Base-by-base conservation (phyloP, 164 flowering plant species). In the Chimonanthus salicifolius region DNA sequence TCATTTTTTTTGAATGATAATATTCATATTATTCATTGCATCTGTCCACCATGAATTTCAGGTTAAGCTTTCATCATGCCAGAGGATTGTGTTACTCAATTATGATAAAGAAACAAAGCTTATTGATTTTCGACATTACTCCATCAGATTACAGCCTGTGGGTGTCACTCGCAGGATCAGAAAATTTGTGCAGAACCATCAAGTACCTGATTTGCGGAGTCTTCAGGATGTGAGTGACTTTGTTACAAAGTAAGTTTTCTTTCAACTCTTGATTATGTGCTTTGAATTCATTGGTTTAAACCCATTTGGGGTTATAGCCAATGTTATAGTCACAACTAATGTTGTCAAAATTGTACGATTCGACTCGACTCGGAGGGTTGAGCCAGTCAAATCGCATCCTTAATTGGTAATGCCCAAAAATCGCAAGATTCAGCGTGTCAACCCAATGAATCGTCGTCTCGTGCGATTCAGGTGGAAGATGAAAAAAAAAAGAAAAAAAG, bases 161-260 rank as follows among this genome's bases (percentile, higher is more conserved):
- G 97, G 96, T 74, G 98, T 93, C 46, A 88, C 97, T 3, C 90
- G 93, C 1, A 88, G 89, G 81, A 69, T 92, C 67, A 87, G 93
- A 78, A 92, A 90, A 80, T 87, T 94, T 83, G 99, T 94, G 70
- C 98, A 86, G 86, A 94, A 84, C 74, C 99, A 90, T 82, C 86
- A 94, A 72, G 93, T 88, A 63, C 99, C 97, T 69, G 94, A 94
- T 87, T 80, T 94, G 70, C 88, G 95, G 74, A 89, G 74, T 77
- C 91, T 92, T 78, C 90, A 88, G 79, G 98, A 94, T 76, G 97
- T 92, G 58, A 91, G 98, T 69, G 97, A 94, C 75, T 94, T 92
- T 78, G 79, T 94, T 62, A 90, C 97, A 16, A 94, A 85, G 98
- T 94, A 88, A 81, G 83, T 8, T 9, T n/a, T 62, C 71, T 79